Conservation (phyloP, 306 rosid species). For the Bauhinia variegata region DNA sequence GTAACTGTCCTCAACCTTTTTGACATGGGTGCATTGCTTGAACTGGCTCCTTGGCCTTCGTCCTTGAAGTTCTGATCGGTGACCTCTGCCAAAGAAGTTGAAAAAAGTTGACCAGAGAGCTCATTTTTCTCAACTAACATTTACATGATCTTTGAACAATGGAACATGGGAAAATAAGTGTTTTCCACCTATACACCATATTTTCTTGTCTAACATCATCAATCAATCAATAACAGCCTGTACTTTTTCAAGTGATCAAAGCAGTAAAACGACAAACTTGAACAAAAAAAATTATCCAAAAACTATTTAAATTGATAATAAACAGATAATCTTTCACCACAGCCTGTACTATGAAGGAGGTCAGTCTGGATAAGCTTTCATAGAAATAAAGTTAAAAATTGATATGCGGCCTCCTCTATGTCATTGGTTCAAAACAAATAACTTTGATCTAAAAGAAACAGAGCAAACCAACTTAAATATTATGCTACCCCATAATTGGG, state of each 20-base stretch:
- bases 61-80: slow-evolving; percentile 81
- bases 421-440: slow-evolving; percentile 4
- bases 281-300: neutral
- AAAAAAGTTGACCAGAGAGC: neutral
- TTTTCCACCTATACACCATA: slow-evolving; percentile 19
- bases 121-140: too few species aligned
- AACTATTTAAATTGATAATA: slow-evolving; percentile 14
- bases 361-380: slow-evolving; percentile 2
- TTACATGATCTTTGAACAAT: too few species aligned
- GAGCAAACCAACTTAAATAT: neutral
- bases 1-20: slow-evolving; percentile 60
- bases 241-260: slow-evolving; percentile 2
- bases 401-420: slow-evolving; percentile 24
- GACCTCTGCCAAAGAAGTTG: slow-evolving; percentile 53
- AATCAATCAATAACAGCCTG: neutral
- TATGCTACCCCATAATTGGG: neutral
- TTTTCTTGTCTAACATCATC: slow-evolving; percentile 3
- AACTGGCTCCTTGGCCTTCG: slow-evolving; percentile 47
- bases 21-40: slow-evolving; percentile 45
- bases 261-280: neutral
- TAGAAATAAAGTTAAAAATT: slow-evolving; percentile 1
- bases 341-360: slow-evolving; percentile 11
- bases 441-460: slow-evolving; percentile 11
- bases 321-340: slow-evolving; percentile 6
- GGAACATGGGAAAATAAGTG: neutral